Evolutionary conservation across 495 filamentous ascomycete genomes (phyloP), one percentile per base, ranked within the genome.

Genomic region (Tuber microsphaerosporum): DNA sequence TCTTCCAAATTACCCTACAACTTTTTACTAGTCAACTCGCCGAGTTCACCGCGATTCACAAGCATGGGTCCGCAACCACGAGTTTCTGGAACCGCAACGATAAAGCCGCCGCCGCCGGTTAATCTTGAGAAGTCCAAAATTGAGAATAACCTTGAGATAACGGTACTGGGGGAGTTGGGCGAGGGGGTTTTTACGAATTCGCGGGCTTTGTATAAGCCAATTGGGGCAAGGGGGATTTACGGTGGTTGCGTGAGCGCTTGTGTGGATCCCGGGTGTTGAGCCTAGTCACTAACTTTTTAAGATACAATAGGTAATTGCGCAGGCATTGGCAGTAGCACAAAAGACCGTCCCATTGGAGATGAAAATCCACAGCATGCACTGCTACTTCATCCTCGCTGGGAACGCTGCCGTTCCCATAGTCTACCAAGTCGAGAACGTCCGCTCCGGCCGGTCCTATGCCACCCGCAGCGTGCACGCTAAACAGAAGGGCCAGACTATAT

Each of bases 121-220:
- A 89, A 95, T 83, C 84, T 88, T 37, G 88, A 89, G 81, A 92
- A 92, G 80, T 90, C 93, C 14, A 85, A 89, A 8, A 94, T 99
- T 78, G 95, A 99, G 86, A 94, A 94, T 84, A 89, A 91, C 34
- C 87, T 97, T 41, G 92, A 97, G 81, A 86, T 99, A 81, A 94
- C 91, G 3, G 89, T 91, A 39, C 84, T 97, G 56, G 84, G 87
- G 76, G 92, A 93, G 79, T 89, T 99, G 81, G 91, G 92, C 48
- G 92, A 92, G 91, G 91, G 94, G 81, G 89, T 97, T 75, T 99
- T 93, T 86, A 97, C 95, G 44, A 99, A 99, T 81, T 92, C 93
- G 12, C 90, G 93, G 43, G 90, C 92, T 39, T 87, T 94, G 74
- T 97, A 93, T 93, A 93, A 96, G 75, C 94, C 95, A 0, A 89